These are phyloP conservation scores for Botrytis pseudocinerea DNA, from an alignment of 2,329 filamentous ascomycete genomes.

Conservation along the genomic window DNA sequence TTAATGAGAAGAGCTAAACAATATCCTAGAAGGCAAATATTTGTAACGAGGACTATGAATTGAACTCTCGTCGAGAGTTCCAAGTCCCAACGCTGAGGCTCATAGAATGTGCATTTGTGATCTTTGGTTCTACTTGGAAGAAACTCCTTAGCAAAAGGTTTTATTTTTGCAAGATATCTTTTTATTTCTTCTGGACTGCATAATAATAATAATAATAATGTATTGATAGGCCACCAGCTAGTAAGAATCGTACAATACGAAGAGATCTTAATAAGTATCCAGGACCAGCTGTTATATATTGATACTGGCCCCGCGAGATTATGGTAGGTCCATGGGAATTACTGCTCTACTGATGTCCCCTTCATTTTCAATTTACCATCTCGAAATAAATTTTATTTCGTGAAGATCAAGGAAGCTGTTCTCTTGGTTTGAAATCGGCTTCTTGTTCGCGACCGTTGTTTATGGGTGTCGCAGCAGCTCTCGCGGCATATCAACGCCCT, in stretches of 20 bases:
- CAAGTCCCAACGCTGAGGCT: too few relatives aligned
- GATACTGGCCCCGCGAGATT: not conserved
- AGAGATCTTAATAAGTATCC: not conserved
- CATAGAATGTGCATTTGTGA: not conserved
- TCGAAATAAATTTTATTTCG: not conserved
- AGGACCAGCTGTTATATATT: not conserved
- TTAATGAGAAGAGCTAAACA: not conserved
- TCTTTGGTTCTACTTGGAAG: too few relatives aligned
- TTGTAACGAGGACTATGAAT: not conserved
- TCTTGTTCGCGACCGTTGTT: not conserved
- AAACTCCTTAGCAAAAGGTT: too few relatives aligned
- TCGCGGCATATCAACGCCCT: too few relatives aligned
- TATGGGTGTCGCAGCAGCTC: too few relatives aligned
- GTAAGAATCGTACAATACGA: not conserved
- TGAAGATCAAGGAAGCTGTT: not conserved
- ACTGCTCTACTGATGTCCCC: not conserved
- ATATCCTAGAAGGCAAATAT: not conserved
- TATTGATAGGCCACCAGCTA: not conserved
- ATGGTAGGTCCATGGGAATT: not conserved
- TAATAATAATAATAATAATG: too few relatives aligned
- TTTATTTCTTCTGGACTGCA: not conserved
- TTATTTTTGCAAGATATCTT: not conserved
- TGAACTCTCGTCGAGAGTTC: not conserved
- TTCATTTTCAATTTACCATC: not conserved
- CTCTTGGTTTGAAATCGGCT: not conserved